Conservation (phyloP, 1,139 yeast species). For the Protomyces pachydermus region DNA sequence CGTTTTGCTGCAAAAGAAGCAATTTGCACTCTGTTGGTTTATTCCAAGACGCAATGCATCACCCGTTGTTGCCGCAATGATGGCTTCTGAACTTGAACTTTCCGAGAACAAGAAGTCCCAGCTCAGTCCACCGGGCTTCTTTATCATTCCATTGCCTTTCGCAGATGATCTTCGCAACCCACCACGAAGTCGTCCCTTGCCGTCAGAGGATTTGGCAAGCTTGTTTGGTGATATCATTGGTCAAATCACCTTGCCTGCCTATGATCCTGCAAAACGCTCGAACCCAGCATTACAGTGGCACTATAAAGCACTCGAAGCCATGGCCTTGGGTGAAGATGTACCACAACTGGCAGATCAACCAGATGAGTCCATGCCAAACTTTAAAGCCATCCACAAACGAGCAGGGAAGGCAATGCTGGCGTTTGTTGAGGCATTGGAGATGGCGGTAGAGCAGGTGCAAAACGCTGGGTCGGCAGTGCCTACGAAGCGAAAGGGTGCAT, state of each 20-base stretch:
- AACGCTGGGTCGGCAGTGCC: neutral
- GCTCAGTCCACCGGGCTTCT: conserved; percentile 39
- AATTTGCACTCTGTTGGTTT: conserved; percentile 71
- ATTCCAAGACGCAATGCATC: conserved; percentile 51
- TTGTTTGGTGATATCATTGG: conserved; percentile 44
- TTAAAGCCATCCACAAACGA: conserved; percentile 37
- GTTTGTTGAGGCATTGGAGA: conserved; percentile 12
- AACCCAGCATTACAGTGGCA: conserved; percentile 69
- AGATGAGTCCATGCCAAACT: conserved; percentile 40
- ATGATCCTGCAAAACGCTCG: conserved; percentile 54
- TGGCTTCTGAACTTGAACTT: conserved; percentile 30
- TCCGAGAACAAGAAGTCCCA: conserved; percentile 30
- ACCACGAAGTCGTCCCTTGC: neutral
- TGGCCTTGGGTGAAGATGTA: conserved; percentile 58
- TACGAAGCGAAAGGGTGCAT: conserved; percentile 6
- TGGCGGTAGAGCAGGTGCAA: neutral
- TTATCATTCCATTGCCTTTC: conserved; percentile 41
- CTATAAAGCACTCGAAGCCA: conserved; percentile 59
- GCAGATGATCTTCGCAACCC: conserved; percentile 42
- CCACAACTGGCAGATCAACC: conserved; percentile 37
- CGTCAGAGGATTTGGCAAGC: conserved; percentile 39
- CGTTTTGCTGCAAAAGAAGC: conserved; percentile 49
- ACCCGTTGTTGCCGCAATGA: conserved; percentile 53
- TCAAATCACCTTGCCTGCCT: conserved; percentile 47
- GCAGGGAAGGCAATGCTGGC: conserved; percentile 12